Base-by-base conservation (phyloP, 768 basidiomycete genomes). In the Dictyophora rubrovolvata region DNA sequence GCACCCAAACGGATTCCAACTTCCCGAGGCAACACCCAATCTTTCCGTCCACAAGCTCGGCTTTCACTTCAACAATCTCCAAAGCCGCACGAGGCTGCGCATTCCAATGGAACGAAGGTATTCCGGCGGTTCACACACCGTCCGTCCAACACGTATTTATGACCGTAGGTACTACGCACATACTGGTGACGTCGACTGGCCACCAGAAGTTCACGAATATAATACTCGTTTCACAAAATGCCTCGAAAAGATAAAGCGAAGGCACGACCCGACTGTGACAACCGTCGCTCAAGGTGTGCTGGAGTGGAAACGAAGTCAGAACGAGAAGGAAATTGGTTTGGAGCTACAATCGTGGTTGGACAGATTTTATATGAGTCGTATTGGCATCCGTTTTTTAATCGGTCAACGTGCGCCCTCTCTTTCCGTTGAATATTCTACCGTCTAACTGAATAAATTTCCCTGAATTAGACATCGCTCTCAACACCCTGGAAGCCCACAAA, bases 211-310 rank as follows among this genome's bases (percentile, higher is more conserved):
- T 0, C 85, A 85, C 64, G 93, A 95, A 64, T 96, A 92, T 75
- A 98, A 98, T 71, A 81, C 83, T 22, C 78, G 83, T 8, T 97
- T 99, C 75, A 99, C 96, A 5, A 86, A 85, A 64, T 71, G 83
- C 36, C 78, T 98, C 9, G 87, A 94, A 50, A 75, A 82, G 21
- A 94, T 99, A 77, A 99, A 99, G 75, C 82, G 79, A 59, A 79
- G 96, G 11, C 96, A 99, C 71, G 95, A 98, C 67, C 95, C 95
- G 0, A 98, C 96, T 0, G 96, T 98, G 8, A 94, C 95, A 6
- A 96, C 94, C 8, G 89, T 98, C 59, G 93, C 91, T 0, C 93
- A 95, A 71, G 95, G 95, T 52, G 89, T 99, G 4, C 76, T 97
- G 60, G 95, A 99, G 69, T 97, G 93, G 93, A 97, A 98, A 69